phyloP scores from a whole-genome alignment of 2,329 filamentous ascomycete genomes.

The Fusarium sp. region DNA sequence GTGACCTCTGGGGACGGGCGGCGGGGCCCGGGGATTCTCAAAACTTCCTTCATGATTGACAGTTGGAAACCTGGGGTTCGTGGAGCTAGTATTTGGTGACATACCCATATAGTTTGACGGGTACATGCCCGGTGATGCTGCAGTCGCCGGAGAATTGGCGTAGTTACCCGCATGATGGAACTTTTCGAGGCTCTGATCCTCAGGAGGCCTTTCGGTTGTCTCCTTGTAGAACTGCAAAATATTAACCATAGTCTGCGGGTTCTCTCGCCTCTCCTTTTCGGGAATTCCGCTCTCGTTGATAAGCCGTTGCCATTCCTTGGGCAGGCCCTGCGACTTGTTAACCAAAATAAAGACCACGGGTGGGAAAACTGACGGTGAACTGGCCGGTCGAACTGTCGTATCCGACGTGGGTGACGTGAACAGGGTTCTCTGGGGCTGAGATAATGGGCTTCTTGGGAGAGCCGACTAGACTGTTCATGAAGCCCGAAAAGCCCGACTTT shows the following conservation, averaged over 20 bases:
- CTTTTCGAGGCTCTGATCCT: conserved; percentile 94
- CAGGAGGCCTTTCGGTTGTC: conserved; percentile 81
- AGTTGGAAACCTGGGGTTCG: conserved; percentile 86
- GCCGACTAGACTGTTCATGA: conserved; percentile 85
- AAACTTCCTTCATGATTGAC: conserved; percentile 93
- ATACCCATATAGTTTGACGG: conserved; percentile 67
- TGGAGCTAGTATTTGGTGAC: conserved; percentile 78
- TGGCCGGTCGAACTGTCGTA: conserved; percentile 97
- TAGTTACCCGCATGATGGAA: conserved; percentile 84
- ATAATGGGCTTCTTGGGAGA: conserved; percentile 93
- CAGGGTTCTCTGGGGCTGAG: conserved; percentile 96
- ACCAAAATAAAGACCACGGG: conserved; percentile 18
- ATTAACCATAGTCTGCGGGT: conserved; percentile 94
- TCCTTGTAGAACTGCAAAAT: conserved; percentile 98
- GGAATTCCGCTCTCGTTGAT: conserved; percentile 96
- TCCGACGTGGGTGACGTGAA: conserved; percentile 97
- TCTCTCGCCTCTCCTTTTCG: conserved; percentile 94
- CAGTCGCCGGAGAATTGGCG: conserved; percentile 55
- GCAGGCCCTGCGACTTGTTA: conserved; percentile 75
- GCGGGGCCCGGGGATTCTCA: conserved; percentile 93
- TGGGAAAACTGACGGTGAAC: conserved; percentile 79
- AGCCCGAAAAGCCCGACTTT: conserved; percentile 89
- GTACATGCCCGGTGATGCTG: conserved; percentile 65
- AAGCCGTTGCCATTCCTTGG: conserved; percentile 97
- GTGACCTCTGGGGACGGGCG: conserved; percentile 78